A percentile compares a stretch with the other conserved stretches of the same genome.
These are phyloP conservation scores for Herpomyces periplanetae DNA, from an alignment of 2,329 filamentous ascomycete species.

Conservation along the genomic window DNA sequence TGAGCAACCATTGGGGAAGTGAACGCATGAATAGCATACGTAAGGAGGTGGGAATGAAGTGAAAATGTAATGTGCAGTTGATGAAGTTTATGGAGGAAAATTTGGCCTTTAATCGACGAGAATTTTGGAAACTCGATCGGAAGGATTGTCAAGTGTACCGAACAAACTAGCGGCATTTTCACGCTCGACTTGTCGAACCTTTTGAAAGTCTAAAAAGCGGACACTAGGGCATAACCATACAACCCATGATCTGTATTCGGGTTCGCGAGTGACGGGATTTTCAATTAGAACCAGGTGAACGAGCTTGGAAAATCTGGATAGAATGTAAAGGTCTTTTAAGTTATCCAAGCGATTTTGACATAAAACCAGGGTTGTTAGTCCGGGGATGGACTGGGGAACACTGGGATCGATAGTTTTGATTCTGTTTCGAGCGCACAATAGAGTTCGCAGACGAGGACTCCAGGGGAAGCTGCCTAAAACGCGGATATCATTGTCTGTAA, in stretches of 20 bases:
- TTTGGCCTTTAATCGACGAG: too few relatives aligned
- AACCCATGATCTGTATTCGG: slow-evolving; percentile 77
- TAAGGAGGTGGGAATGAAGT: too few relatives aligned
- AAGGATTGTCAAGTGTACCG: slow-evolving; percentile 35
- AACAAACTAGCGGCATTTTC: slow-evolving; percentile 38
- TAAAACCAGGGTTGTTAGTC: slow-evolving; percentile 40
- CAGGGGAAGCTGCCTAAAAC: slow-evolving; percentile 67
- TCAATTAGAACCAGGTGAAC: slow-evolving; percentile 45
- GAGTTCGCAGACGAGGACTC: slow-evolving; percentile 45
- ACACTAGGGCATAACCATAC: slow-evolving; percentile 52
- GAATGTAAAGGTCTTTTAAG: slow-evolving; percentile 49
- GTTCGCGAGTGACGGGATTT: slow-evolving; percentile 65
- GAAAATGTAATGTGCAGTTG: too few relatives aligned
- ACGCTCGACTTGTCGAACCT: slow-evolving; percentile 58
- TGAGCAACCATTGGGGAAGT: neutral
- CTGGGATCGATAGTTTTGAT: slow-evolving; percentile 38
- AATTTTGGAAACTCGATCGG: slow-evolving; percentile 36
- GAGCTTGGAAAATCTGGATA: slow-evolving; percentile 24
- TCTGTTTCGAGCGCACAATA: slow-evolving; percentile 64
- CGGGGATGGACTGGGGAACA: slow-evolving; percentile 34
- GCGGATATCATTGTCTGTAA: slow-evolving; percentile 90
- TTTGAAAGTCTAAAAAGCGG: slow-evolving; percentile 63
- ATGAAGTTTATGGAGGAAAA: too few relatives aligned
- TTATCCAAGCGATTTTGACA: slow-evolving; percentile 46
- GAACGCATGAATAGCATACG: slow-evolving; percentile 2